Conservation (phyloP, 108 stramenopile genomes). For the Skeletonema grethae region DNA sequence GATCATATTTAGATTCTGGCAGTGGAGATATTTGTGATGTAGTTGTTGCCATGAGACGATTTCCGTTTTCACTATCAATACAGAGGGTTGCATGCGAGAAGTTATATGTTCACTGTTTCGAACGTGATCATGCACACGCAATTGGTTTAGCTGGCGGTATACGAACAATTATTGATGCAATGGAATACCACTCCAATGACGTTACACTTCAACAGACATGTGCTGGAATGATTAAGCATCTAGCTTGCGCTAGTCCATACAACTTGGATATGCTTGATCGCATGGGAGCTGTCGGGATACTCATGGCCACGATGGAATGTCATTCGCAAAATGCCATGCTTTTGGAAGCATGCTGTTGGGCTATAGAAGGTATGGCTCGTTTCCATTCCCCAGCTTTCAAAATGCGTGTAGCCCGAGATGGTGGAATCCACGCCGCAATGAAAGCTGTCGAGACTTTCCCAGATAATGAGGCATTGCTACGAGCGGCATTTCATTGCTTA, state of each 20-base stretch:
- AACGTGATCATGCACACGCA: constrained; percentile 40
- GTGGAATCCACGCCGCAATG: constrained; percentile 45
- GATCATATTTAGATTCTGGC: constrained; percentile 37
- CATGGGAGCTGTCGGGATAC: constrained; percentile 34
- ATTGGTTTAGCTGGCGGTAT: constrained; percentile 45
- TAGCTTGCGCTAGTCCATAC: constrained; percentile 33
- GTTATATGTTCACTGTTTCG: constrained; percentile 42
- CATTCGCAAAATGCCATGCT: constrained; percentile 32
- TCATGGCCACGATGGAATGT: constrained; percentile 34
- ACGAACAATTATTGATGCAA: constrained; percentile 46
- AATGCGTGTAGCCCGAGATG: constrained; percentile 28
- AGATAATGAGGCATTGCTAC: constrained; percentile 36
- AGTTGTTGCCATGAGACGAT: constrained; percentile 41
- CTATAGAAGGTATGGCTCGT: constrained; percentile 33
- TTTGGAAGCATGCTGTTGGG: constrained; percentile 45
- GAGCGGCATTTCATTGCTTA: constrained; percentile 44
- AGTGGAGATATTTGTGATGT: constrained; percentile 43
- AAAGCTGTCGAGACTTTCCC: constrained; percentile 44
- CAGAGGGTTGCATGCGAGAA: constrained; percentile 42
- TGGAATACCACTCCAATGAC: constrained; percentile 44
- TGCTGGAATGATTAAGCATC: constrained; percentile 39
- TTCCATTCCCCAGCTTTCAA: constrained; percentile 22
- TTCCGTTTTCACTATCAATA: constrained; percentile 38
- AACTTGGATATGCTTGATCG: constrained; percentile 45
- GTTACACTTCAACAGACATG: constrained; percentile 27